phyloP scores from a whole-genome alignment of 805 yeast species.

The Peterozyma toletana region DNA sequence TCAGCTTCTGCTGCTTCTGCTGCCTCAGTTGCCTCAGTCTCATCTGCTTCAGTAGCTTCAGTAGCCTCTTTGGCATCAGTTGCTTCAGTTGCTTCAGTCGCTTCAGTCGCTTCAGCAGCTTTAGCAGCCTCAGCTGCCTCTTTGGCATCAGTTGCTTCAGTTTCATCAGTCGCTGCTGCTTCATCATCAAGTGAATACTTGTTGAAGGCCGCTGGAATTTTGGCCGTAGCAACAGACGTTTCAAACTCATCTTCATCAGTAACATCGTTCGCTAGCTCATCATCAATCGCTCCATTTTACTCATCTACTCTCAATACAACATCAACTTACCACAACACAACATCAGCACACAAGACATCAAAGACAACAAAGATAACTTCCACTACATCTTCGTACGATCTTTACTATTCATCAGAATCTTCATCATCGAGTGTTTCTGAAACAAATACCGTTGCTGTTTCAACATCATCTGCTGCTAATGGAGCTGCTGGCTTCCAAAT shows the following conservation, averaged over 20 bases:
- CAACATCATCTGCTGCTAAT: constrained; percentile 22
- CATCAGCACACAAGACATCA: constrained; percentile 4
- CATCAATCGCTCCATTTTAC: constrained; percentile 9
- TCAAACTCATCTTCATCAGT: constrained; percentile 20
- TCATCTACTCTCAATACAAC: constrained; percentile 6
- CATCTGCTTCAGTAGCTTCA: constrained; percentile 25
- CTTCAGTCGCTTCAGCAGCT: constrained; percentile 26
- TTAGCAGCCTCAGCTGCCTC: constrained; percentile 20
- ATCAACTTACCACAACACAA: constrained; percentile 6
- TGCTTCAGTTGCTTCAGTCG: constrained; percentile 19
- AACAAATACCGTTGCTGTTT: constrained; percentile 13
- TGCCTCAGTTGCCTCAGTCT: constrained; percentile 25
- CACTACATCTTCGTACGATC: constrained; percentile 7
- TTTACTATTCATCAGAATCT: constrained; percentile 4
- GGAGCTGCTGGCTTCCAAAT: constrained; percentile 24
- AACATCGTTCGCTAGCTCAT: constrained; percentile 11
- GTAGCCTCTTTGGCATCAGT: constrained; percentile 17
- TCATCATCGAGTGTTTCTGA: constrained; percentile 12
- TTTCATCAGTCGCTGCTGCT: constrained; percentile 20
- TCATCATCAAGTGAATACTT: constrained; percentile 12
- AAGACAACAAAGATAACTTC: constrained; percentile 1
- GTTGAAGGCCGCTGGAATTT: constrained; percentile 27
- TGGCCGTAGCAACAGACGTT: constrained; percentile 32
- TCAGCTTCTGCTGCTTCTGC: constrained; percentile 17
- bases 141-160: constrained; percentile 15